Conservation (phyloP, 148 eudicot species). For the Chenopodium formosanum region DNA sequence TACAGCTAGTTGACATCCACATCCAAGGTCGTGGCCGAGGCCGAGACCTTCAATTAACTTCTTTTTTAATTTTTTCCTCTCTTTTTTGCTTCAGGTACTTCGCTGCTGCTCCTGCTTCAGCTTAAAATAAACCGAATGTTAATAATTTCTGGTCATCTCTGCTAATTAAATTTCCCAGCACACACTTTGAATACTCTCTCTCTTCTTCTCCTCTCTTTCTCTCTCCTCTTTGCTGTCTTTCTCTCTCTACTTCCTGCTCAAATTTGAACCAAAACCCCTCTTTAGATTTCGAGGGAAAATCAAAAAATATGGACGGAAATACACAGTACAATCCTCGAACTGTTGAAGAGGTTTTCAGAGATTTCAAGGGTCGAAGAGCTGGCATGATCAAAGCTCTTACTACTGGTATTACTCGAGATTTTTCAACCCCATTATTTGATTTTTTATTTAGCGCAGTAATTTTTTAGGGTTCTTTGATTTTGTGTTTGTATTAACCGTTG, state of each 20-base stretch:
- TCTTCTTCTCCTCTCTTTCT: background rate
- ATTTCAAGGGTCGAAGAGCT: constrained; percentile 46
- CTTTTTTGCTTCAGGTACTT: background rate
- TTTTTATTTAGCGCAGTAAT: background rate
- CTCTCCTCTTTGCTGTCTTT: background rate
- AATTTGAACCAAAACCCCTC: background rate
- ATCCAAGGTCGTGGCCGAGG: no score
- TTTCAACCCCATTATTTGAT: background rate
- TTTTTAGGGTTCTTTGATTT: background rate
- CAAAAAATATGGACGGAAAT: constrained; percentile 6
- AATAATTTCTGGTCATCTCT: background rate
- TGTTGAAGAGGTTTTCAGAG: constrained; percentile 46
- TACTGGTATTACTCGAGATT: constrained; percentile 21
- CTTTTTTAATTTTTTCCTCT: no score
- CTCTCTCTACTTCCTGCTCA: background rate
- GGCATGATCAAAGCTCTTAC: constrained; percentile 53
- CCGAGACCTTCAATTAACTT: no score
- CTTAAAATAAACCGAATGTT: background rate
- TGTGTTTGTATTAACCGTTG: background rate
- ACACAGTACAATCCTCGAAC: constrained; percentile 37
- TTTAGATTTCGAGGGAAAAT: background rate
- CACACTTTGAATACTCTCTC: background rate
- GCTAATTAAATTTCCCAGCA: background rate
- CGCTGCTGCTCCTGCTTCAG: background rate
- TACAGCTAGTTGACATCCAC: no score